Evolutionary conservation across 441 rosid genomes (phyloP), one percentile per base, ranked within the genome.

Genomic region (Isatis lusitanica): DNA sequence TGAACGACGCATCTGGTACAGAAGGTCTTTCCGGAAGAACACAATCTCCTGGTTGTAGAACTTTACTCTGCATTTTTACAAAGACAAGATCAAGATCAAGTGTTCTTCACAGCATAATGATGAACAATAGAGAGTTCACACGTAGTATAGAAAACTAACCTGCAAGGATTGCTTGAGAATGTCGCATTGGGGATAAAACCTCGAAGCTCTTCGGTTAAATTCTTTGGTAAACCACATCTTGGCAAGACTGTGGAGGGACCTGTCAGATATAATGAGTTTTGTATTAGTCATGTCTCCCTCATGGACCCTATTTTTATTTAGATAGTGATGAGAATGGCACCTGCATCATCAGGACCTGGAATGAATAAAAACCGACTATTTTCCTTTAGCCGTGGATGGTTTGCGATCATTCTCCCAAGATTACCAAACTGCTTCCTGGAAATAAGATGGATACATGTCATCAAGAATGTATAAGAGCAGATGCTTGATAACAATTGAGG

Each of bases 111-210:
- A 52, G 38, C 36, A 33, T 6, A 26, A 52, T 26, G 57, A 24
- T 11, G 33, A 52, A 52, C 58, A 52, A 26, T 0, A 51, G 56
- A 26, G 36, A 12, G 36, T 42, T 42, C 7, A n/a, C 4, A 43
- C 17, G 16, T 8, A 17, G 38, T 68, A 17, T 30, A 67, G 48
- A 77, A 69, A 68, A 68, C 64, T 75, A 48, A 91, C 99, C 97
- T 91, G 97, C 99, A 92, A 57, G 99, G 99, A 80, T 95, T 95
- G 75, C 90, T 90, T 16, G 90, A 79, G 84, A 95, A 95, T 78
- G 88, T 88, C 66, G 96, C 94, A 79, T 86, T 84, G 5, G 97
- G 98, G 73, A 91, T 68, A 63, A 74, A 67, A 17, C 84, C 80
- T 70, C 63, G 85, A 74, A 95, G 84, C 85, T 92, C 99, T 77